phyloP scores from a whole-genome alignment of 441 rosid genomes.

The Pelargonium cotyledonis region DNA sequence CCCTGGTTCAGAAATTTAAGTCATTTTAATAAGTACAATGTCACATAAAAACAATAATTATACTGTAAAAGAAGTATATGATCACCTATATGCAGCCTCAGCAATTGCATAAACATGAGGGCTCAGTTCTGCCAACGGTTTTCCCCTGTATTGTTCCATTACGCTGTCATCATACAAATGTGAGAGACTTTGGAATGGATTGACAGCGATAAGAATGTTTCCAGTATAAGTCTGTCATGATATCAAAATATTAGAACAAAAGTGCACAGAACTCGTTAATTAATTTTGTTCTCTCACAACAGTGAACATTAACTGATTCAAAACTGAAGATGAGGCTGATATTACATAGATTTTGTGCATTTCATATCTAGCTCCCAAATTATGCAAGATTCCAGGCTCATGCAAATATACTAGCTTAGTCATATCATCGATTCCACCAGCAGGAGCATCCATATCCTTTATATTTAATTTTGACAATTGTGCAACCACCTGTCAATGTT shows the following conservation, averaged over 20 bases:
- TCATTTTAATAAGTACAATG: background rate
- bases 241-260: constrained; percentile 12
- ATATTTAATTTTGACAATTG: constrained; percentile 69
- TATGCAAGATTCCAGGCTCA: constrained; percentile 93
- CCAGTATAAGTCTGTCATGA: constrained; percentile 75
- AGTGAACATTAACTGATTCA: constrained; percentile 16
- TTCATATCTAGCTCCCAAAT: constrained; percentile 75
- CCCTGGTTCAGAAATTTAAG: constrained; percentile 40
- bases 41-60: background rate
- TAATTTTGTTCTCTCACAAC: constrained; percentile 25
- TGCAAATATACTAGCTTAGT: constrained; percentile 89
- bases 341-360: constrained; percentile 88
- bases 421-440: constrained; percentile 99
- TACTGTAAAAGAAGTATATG: constrained; percentile 11
- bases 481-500: constrained; percentile 46
- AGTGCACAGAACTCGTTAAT: constrained; percentile 21
- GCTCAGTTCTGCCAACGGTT: constrained; percentile 71
- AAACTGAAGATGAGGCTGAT: constrained; percentile 21
- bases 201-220: constrained; percentile 76
- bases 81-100: constrained; percentile 83
- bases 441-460: constrained; percentile 84
- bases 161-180: constrained; percentile 71
- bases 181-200: constrained; percentile 88
- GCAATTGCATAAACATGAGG: constrained; percentile 88
- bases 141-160: constrained; percentile 93